phyloP scores from a whole-genome alignment of 257 asterid genomes.

The Solanum commersonii region DNA sequence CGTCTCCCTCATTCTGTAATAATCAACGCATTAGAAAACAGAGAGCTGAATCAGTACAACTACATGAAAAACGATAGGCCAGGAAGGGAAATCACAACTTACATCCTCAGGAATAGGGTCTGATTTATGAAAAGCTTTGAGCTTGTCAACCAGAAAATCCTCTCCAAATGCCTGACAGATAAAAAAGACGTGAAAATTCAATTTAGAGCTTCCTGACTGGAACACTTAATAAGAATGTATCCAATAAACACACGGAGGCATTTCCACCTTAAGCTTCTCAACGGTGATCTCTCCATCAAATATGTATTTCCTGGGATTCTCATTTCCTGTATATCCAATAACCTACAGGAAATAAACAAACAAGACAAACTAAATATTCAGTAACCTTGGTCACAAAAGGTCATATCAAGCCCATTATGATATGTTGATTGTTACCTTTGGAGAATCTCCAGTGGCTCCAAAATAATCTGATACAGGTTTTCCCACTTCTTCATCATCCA shows the following conservation, averaged over 20 bases:
- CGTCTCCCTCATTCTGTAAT: constrained; percentile 81
- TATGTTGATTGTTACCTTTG: constrained; percentile 37
- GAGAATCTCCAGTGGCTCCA: constrained; percentile 68
- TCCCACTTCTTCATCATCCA: constrained; percentile 83
- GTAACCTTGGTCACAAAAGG: background rate
- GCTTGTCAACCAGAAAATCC: constrained; percentile 61
- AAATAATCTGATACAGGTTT: constrained; percentile 86
- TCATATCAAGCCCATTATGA: background rate
- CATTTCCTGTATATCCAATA: constrained; percentile 57
- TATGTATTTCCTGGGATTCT: constrained; percentile 53
- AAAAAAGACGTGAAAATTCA: background rate
- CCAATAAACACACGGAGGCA: background rate
- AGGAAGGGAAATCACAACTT: constrained; percentile 14
- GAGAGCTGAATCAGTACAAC: background rate
- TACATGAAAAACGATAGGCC: background rate
- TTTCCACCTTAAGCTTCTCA: constrained; percentile 66
- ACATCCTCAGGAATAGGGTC: constrained; percentile 81
- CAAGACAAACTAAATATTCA: background rate
- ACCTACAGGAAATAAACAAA: constrained; percentile 30
- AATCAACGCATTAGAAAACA: background rate
- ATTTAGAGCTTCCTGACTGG: background rate
- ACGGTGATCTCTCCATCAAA: constrained; percentile 53
- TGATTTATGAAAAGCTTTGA: constrained; percentile 74
- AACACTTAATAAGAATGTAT: background rate
- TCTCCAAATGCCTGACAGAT: constrained; percentile 58